Evolutionary conservation across 305 asterid genomes (phyloP).

Genomic region (Solanum hybrid): DNA sequence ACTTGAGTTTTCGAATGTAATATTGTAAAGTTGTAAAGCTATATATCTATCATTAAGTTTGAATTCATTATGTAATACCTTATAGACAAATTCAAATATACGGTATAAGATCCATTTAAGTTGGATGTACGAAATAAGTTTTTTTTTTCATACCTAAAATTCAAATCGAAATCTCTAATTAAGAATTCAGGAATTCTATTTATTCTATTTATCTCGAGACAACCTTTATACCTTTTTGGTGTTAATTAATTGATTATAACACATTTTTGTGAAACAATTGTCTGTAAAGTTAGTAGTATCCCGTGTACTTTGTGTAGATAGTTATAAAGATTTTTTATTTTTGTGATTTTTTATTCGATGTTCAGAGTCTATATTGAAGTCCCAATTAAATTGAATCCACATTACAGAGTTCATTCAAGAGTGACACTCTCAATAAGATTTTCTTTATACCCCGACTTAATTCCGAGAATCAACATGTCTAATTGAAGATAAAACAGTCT

Average conservation of each 20-base stretch:
- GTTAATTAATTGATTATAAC: neutral
- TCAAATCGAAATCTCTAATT: neutral
- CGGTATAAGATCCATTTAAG: too few relatives aligned
- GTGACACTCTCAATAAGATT: too few relatives aligned
- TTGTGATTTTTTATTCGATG: too few relatives aligned
- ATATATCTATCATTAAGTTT: neutral
- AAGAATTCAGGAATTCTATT: too few relatives aligned
- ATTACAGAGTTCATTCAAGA: rapidly evolving
- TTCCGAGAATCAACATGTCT: rapidly evolving
- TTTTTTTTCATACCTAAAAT: neutral
- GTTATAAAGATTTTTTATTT: neutral
- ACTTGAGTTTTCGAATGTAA: neutral
- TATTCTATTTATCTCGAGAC: too few relatives aligned
- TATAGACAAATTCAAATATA: too few relatives aligned
- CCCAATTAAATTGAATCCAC: too few relatives aligned
- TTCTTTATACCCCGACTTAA: rapidly evolving
- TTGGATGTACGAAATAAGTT: too few relatives aligned
- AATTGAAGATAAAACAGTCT: too few relatives aligned
- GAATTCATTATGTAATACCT: neutral
- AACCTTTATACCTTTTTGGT: neutral
- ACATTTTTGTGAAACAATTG: neutral
- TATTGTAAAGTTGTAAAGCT: neutral
- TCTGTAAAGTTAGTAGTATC: neutral
- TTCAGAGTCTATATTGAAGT: too few relatives aligned
- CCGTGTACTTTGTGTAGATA: neutral